Evolutionary conservation across 2,329 filamentous ascomycete species (phyloP), one percentile per base, ranked within the genome.

Genomic region (Beauveria australis): DNA sequence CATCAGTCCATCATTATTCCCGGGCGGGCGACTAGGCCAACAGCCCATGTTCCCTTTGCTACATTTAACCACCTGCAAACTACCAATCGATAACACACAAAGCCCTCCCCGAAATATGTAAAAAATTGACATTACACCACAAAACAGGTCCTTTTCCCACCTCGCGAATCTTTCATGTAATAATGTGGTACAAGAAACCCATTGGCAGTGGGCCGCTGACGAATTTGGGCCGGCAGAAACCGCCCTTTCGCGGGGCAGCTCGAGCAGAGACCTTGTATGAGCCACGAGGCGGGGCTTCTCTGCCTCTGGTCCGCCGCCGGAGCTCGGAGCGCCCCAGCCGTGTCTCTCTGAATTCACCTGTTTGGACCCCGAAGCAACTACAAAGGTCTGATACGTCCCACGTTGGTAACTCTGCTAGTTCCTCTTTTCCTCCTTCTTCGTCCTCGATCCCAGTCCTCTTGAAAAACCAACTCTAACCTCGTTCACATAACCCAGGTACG

Each of bases 401-500:
- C 55, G 43, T 53, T 22, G 37, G 48, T 53, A 53, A 53, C 52
- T 60, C 22, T 19, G 3, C 48, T 30, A 46, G 5, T 24, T 10
- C 41, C 6, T n/a, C 19, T 51, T 22, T 49, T 41, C 44, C 33
- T 18, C 51, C 47, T 54, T 33, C n/a, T 55, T 55, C 28, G 18
- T 47, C 18, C 43, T 57, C 19, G 30, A 37, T 40, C 24, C 14
- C 22, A 22, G 1, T 19, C 30, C n/a, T 28, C 19, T 6, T 28
- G 5, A 24, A 1, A 30, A 57, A 16, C 2, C 6, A 24, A 33
- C 18, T 48, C 44, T 55, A 26, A 41, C 33, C 10, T 24, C 30
- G 3, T 53, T 12, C 14, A 46, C 33, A 24, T 7, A 14, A 41
- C 37, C 46, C 65, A 70, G 66, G 67, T 70, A 70, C 66, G 68